Base-by-base conservation (phyloP, 441 rosid genomes). In the Populus tomentosa region DNA sequence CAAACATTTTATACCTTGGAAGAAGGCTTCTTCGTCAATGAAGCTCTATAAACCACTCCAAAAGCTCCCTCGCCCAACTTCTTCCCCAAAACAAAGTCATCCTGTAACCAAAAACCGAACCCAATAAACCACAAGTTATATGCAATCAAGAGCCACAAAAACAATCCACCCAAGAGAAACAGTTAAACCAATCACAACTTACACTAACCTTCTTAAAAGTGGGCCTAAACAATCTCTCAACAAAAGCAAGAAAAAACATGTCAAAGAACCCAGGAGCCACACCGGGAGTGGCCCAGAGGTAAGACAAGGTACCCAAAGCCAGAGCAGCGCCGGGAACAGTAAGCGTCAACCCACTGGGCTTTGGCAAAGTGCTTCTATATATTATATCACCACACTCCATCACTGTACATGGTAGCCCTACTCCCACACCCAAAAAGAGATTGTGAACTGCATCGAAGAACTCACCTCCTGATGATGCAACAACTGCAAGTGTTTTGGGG, bases 371-470 rank as follows among this genome's bases (percentile, higher is more conserved):
- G 85, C 99, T 95, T 16, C 99, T 86, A 64, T 95, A 93, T n/a
- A 95, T 93, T 61, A 95, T 88, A 81, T 95, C 99, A 0, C 99
- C 99, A 74, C 99, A 95, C 90, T 91, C 95, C 98, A 95, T 95
- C 23, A 93, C 99, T 32, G 98, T 95, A 80, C 99, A 95, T n/a
- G 99, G 98, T 72, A 95, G 87, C 14, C 99, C 99, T 28, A 95
- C 97, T 23, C 99, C 98, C 23, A 95, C 99, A n/a, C 96, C 98
- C 77, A 95, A 82, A 80, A 93, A 90, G 59, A 95, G 87, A 69
- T 90, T 85, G 35, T 81, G 93, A 79, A 86, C 96, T 6, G 84
- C 87, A 79, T 91, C 89, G 71, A 86, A 78, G 30, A 93, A 13
- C n/a, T 87, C 89, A 70, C 84, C 83, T 66, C 86, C 91, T 61